Evolutionary conservation across 164 flowering plant genomes (phyloP).

Genomic region (Berberis vulgaris): DNA sequence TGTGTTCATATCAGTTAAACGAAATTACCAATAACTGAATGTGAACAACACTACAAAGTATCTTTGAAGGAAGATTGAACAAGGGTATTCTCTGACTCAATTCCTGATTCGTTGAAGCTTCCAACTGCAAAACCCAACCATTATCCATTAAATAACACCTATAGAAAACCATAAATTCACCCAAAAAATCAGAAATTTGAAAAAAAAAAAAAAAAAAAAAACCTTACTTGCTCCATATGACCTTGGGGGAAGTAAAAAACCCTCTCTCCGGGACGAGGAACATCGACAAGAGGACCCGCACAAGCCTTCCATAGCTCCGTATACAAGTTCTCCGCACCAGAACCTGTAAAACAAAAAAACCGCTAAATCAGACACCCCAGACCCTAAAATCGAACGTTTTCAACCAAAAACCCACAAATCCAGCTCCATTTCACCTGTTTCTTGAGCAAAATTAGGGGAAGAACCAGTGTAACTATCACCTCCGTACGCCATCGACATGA

Average conservation of each 20-base stretch:
- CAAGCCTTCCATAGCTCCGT: conserved; percentile 80
- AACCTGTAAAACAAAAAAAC: not conserved
- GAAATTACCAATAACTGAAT: conserved; percentile 16
- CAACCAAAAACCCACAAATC: not conserved
- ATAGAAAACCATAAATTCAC: conserved; percentile 1
- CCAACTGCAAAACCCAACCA: conserved; percentile 35
- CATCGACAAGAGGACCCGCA: conserved; percentile 89
- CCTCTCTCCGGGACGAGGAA: conserved; percentile 49
- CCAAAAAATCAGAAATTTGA: not conserved
- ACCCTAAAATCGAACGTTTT: not conserved
- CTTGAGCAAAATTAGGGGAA: not conserved
- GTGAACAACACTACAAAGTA: conserved; percentile 66
- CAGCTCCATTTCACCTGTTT: not conserved
- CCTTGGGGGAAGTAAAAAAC: conserved; percentile 91
- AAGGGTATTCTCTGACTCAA: conserved; percentile 47
- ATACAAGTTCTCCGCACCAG: conserved; percentile 39
- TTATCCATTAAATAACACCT: not conserved
- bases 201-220: not conserved
- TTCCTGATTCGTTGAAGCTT: conserved; percentile 78
- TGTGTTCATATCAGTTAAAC: too few species aligned
- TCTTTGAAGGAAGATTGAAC: conserved; percentile 63
- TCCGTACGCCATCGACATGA: not conserved
- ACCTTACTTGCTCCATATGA: conserved; percentile 82
- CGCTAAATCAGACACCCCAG: not conserved
- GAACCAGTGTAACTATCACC: not conserved